A percentile compares a stretch with the other conserved stretches of the same genome.
Conservation (phyloP, 83 land plant species). For the Picea mariana region DNA sequence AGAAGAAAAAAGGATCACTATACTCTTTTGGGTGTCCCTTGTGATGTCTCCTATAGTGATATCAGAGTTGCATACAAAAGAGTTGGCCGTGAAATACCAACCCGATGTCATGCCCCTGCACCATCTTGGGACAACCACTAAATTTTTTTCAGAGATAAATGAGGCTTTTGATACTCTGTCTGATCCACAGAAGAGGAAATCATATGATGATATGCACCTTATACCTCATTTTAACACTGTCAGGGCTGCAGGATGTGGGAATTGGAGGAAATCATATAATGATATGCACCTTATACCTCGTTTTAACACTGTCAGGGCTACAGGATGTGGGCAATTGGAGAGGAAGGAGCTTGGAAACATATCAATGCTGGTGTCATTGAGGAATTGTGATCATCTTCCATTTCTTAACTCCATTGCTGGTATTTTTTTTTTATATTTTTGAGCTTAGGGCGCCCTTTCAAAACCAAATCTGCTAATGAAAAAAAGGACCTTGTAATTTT, state of each 20-base stretch:
- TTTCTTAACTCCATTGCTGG: no score
- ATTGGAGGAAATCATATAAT: slow-evolving; percentile 9
- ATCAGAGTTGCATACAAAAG: slow-evolving; percentile 13
- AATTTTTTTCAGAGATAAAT: slow-evolving; percentile 14
- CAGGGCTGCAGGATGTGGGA: no score
- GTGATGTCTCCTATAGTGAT: slow-evolving; percentile 8
- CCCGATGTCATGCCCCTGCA: background rate
- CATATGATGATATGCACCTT: background rate
- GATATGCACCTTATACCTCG: background rate
- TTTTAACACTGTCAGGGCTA: background rate
- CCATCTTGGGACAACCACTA: background rate
- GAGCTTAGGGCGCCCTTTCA: no score
- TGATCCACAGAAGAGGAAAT: slow-evolving; percentile 13
- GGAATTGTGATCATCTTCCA: background rate
- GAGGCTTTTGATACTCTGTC: slow-evolving; percentile 17
- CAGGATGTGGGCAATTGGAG: background rate
- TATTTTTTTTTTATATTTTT: no score
- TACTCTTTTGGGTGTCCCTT: background rate
- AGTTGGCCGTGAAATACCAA: slow-evolving; percentile 12
- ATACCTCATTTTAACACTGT: background rate
- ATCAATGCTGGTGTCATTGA: background rate
- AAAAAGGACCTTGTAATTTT: no score
- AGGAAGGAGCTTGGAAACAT: background rate
- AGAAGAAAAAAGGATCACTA: background rate
- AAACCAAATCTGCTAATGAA: no score